Base-by-base conservation (phyloP, 345 rosid species). In the Psidium friedrichsthalianum region DNA sequence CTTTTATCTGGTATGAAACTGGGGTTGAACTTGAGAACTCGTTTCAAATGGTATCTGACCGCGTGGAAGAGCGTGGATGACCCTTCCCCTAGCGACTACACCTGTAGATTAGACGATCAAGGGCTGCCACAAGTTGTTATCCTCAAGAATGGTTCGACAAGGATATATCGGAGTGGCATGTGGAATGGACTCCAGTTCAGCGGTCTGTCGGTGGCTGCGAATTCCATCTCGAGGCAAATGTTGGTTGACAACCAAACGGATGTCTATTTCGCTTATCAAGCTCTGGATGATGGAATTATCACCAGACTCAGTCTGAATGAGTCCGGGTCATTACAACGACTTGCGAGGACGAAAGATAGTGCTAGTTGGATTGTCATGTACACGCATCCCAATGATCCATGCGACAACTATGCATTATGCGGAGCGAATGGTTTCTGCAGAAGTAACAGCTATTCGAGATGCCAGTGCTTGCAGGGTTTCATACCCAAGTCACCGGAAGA, bases 171-270 rank as follows among this genome's bases (percentile, higher is more conserved):
- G 1, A 82, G 83, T 8, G 93, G 93, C 24, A 57, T 90, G 8
- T 91, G 90, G 93, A 90, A 90, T 83, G 95, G 93, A n/a, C 29
- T 57, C 6, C 74, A 85, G 56, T 90, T 89, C 25, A 88, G 88
- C 56, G 93, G 92, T 36, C 74, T 54, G 51, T 5, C 90, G 87
- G 10, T 85, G 83, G 6, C 88, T 4, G 86, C 55, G 47, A 87
- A 24, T 47, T 82, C 25, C 69, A 84, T 88, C 25, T 85, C 87
- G 8, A 88, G 49, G 16, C 88, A 86, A 61, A 13, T 6, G 56
- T 86, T 92, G 69, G 56, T 86, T 8, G 53, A 84, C 0, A 83
- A 82, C n/a, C 53, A 84, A 40, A 81, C 87, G 1, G 91, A 86
- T 81, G 84, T 84, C 10, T 88, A 83, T 55, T 89, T 69, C 84